Evolutionary conservation across 345 rosid species (phyloP).

Genomic region (Jatropha curcas): DNA sequence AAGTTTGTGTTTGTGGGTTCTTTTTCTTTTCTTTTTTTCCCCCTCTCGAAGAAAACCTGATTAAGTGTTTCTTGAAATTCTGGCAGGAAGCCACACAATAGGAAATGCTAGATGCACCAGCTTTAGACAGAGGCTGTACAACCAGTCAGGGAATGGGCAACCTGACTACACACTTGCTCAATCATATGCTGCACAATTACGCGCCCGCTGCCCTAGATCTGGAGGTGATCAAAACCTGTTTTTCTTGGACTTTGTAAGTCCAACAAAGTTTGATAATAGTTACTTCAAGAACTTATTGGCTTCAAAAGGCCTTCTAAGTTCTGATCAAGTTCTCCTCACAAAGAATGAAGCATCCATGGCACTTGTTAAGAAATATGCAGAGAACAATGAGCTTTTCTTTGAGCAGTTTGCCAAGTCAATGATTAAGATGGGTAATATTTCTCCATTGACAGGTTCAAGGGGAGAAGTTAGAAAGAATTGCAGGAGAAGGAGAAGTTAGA

Average conservation of each 20-base stretch:
- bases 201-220: constrained; percentile 26
- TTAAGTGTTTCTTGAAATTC: background rate
- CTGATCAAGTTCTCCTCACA: constrained; percentile 75
- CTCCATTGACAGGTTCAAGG: constrained; percentile 74
- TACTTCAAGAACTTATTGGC: constrained; percentile 79
- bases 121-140: constrained; percentile 91
- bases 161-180: constrained; percentile 49
- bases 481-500: constrained; percentile 86
- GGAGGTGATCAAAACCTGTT: constrained; percentile 36
- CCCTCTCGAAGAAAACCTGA: no score
- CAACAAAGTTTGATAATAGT: constrained; percentile 66
- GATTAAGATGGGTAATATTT: constrained; percentile 84
- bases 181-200: constrained; percentile 28
- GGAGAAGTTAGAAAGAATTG: constrained; percentile 86
- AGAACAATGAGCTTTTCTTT: constrained; percentile 59
- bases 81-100: constrained; percentile 70
- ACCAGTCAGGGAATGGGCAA: constrained; percentile 58
- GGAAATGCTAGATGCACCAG: constrained; percentile 83
- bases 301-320: constrained; percentile 69
- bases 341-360: constrained; percentile 55
- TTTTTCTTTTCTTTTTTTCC: no score
- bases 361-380: constrained; percentile 72
- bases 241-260: constrained; percentile 41
- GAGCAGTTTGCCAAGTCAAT: constrained; percentile 80
- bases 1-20: no score